These are phyloP conservation scores for Penicillium sp. DNA, from an alignment of 2,329 filamentous ascomycete genomes.

Conservation along the genomic window DNA sequence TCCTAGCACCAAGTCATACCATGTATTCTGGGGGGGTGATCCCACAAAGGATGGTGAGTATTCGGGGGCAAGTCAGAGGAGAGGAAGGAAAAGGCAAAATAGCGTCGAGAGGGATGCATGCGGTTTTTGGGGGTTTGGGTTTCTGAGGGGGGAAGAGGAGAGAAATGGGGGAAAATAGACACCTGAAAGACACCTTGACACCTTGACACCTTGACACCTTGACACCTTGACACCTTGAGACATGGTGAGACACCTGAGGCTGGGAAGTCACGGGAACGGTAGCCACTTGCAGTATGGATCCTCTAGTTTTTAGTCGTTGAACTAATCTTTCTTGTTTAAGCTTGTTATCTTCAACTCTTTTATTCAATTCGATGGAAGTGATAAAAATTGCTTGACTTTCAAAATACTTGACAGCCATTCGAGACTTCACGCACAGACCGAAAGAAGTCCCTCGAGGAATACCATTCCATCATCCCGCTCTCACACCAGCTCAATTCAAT, in stretches of 20 bases:
- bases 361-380: neutral
- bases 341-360: neutral
- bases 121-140: slow-evolving; percentile 7
- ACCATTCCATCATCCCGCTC: neutral
- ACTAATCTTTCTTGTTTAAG: neutral
- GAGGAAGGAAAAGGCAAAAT: neutral
- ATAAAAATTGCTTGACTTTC: neutral
- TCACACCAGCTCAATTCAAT: neutral
- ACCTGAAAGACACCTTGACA: slow-evolving; percentile 13
- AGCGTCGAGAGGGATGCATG: slow-evolving; percentile 9
- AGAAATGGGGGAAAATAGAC: slow-evolving; percentile 2
- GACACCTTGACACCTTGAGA: neutral
- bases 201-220: too few species aligned
- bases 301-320: neutral
- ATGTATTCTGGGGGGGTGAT: slow-evolving; percentile 2
- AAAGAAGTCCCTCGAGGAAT: neutral
- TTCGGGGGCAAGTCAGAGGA: neutral
- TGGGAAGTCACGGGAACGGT: slow-evolving; percentile 14
- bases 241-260: neutral
- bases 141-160: neutral
- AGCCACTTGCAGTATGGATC: slow-evolving; percentile 1
- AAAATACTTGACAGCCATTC: neutral
- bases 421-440: neutral
- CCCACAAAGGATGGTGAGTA: neutral
- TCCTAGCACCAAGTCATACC: slow-evolving; percentile 10